phyloP scores from a whole-genome alignment of 805 yeast species.

The Barnettozyma pratensis region DNA sequence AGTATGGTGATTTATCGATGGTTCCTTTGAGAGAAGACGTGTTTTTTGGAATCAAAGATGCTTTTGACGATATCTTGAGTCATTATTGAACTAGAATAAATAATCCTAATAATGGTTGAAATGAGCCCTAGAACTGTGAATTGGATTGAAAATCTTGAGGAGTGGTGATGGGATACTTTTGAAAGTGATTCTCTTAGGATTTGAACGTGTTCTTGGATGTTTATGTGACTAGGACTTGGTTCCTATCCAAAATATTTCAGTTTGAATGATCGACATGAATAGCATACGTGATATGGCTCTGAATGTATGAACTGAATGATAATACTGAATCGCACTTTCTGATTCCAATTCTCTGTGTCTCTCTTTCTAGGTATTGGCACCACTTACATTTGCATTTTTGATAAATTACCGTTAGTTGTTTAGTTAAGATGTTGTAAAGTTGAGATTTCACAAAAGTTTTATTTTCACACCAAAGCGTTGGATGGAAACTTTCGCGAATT shows the following conservation, averaged over 20 bases:
- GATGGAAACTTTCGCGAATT: background rate
- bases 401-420: constrained; percentile 18
- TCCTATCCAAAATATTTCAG: too few relatives aligned
- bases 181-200: too few relatives aligned
- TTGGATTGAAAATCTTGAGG: too few relatives aligned
- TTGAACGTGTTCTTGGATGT: too few relatives aligned
- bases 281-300: too few relatives aligned
- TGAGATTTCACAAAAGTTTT: constrained; percentile 10
- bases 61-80: too few relatives aligned
- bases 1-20: constrained; percentile 5
- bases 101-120: too few relatives aligned
- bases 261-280: too few relatives aligned
- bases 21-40: background rate
- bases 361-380: background rate
- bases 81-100: too few relatives aligned
- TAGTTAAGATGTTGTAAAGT: background rate
- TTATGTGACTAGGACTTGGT: too few relatives aligned
- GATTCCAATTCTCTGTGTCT: background rate
- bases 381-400: constrained; percentile 44
- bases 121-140: too few relatives aligned
- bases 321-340: background rate
- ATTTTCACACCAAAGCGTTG: constrained; percentile 5
- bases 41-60: too few relatives aligned
- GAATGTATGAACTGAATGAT: background rate
- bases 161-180: background rate